phyloP scores from a whole-genome alignment of 495 filamentous ascomycete species.

The Talaromyces borbonicus region DNA sequence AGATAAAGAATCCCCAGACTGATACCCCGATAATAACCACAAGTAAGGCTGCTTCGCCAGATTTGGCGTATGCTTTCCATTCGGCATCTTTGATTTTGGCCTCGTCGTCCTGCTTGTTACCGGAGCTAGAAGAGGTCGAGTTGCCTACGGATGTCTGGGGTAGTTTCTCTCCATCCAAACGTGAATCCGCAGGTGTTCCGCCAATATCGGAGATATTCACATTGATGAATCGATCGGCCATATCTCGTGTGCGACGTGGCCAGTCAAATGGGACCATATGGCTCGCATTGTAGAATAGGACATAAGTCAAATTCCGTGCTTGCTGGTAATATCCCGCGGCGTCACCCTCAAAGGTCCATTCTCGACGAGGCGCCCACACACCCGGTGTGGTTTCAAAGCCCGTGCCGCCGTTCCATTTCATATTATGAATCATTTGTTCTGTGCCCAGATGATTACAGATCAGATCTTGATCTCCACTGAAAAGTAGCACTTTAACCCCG shows the following conservation, averaged over 20 bases:
- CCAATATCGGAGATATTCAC: conserved; percentile 91
- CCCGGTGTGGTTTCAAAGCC: conserved; percentile 88
- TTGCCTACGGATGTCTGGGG: conserved; percentile 82
- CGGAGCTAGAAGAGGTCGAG: conserved; percentile 56
- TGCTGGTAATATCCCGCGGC: conserved; percentile 86
- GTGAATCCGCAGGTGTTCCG: conserved; percentile 70
- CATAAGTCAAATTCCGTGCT: conserved; percentile 90
- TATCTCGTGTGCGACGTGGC: conserved; percentile 78
- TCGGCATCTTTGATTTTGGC: conserved; percentile 74
- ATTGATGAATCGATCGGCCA: conserved; percentile 93
- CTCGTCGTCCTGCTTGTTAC: conserved; percentile 61
- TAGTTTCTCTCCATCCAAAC: conserved; percentile 80
- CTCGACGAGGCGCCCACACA: conserved; percentile 78
- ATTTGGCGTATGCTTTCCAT: conserved; percentile 86
- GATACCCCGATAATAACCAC: conserved; percentile 71
- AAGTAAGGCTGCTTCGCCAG: conserved; percentile 79
- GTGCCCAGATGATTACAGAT: conserved; percentile 98
- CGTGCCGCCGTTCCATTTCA: conserved; percentile 82
- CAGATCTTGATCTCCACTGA: conserved; percentile 86
- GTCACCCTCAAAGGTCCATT: conserved; percentile 93
- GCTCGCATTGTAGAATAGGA: conserved; percentile 87
- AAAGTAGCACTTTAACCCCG: conserved; percentile 68
- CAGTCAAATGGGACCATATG: conserved; percentile 98
- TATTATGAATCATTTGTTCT: conserved; percentile 79
- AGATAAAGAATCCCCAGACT: conserved; percentile 79